Evolutionary conservation across 495 filamentous ascomycete genomes (phyloP).

Genomic region (Penicillium nucicola): DNA sequence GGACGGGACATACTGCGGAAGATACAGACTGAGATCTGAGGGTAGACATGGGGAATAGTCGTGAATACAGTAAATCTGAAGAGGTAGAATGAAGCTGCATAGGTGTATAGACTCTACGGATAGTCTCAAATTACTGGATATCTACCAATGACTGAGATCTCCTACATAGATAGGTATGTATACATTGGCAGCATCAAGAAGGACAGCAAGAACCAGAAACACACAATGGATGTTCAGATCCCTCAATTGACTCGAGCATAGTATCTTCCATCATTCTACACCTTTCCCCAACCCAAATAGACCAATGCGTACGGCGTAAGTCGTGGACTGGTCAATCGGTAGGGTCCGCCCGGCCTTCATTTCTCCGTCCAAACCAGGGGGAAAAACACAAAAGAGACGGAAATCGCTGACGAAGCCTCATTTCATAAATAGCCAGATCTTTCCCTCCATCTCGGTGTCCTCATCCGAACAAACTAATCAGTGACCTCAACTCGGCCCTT

Average conservation of each 20-base stretch:
- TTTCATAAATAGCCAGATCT: background rate
- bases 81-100: background rate
- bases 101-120: too few species aligned
- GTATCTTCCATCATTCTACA: too few species aligned
- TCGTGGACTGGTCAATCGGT: conserved; percentile 5
- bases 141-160: too few species aligned
- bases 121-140: background rate
- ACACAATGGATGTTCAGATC: too few species aligned
- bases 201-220: too few species aligned
- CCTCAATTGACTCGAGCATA: too few species aligned
- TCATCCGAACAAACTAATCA: conserved; percentile 3
- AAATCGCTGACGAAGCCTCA: background rate
- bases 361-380: conserved; percentile 1
- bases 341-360: conserved; percentile 13
- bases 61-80: background rate
- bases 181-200: too few species aligned
- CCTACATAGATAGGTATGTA: too few species aligned
- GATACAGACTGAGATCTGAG: background rate
- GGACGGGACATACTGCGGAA: conserved; percentile 14
- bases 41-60: background rate
- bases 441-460: background rate
- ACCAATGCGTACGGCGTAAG: conserved; percentile 10
- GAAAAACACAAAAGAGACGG: background rate
- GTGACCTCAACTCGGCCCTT: background rate
- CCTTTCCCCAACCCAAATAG: background rate